These are phyloP conservation scores for Lactarius hatsudake DNA, from an alignment of 768 basidiomycete species.

Conservation along the genomic window DNA sequence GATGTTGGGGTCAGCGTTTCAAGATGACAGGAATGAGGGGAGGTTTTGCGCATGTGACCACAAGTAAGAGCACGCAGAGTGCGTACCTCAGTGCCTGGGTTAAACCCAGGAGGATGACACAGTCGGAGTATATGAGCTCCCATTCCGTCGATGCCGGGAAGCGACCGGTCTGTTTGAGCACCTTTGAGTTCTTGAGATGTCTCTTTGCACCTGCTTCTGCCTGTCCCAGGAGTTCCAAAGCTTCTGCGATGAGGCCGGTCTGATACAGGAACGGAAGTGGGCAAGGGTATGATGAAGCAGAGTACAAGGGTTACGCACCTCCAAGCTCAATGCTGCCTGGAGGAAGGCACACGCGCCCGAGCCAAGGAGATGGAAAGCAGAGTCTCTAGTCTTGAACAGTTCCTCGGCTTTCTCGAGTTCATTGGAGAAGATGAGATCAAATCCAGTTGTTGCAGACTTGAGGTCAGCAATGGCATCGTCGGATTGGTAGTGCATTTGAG, in stretches of 20 bases:
- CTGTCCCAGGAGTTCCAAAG: slow-evolving; percentile 49
- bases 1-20: slow-evolving; percentile 10
- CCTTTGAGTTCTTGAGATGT: slow-evolving; percentile 41
- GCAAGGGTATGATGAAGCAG: background rate
- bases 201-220: slow-evolving; percentile 63
- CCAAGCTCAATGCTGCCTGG: slow-evolving; percentile 79
- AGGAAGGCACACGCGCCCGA: slow-evolving; percentile 70
- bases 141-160: slow-evolving; percentile 69
- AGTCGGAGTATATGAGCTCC: slow-evolving; percentile 74
- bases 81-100: slow-evolving; percentile 66
- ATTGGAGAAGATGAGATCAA: slow-evolving; percentile 68
- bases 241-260: slow-evolving; percentile 63
- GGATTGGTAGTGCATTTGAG: slow-evolving; percentile 3
- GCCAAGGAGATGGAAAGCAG: slow-evolving; percentile 73
- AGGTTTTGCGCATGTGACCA: background rate
- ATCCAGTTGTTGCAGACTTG: slow-evolving; percentile 47
- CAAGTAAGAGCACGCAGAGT: background rate
- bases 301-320: slow-evolving; percentile 41
- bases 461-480: slow-evolving; percentile 35
- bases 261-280: slow-evolving; percentile 30
- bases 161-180: slow-evolving; percentile 35
- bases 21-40: background rate
- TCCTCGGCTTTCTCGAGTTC: slow-evolving; percentile 54
- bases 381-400: slow-evolving; percentile 48
- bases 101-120: slow-evolving; percentile 65